These are phyloP conservation scores for Magnaporthiopsis poae DNA, from an alignment of 2,329 filamentous ascomycete genomes.

Conservation along the genomic window DNA sequence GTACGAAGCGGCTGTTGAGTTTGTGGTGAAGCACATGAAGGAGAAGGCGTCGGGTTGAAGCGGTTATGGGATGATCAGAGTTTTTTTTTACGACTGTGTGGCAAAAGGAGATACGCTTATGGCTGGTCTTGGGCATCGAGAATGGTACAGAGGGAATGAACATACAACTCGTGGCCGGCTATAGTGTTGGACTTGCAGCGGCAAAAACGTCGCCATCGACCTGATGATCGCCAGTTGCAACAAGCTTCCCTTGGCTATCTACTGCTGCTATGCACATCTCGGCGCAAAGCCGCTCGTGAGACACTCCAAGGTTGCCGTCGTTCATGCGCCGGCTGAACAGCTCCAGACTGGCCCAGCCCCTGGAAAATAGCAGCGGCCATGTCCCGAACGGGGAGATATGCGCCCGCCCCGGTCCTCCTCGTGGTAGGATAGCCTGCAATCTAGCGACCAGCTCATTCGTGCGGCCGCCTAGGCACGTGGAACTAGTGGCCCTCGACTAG, in stretches of 20 bases:
- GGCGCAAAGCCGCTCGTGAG: conserved; percentile 30
- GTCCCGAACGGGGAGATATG: conserved; percentile 47
- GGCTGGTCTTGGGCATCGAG: no score
- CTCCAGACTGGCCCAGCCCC: conserved; percentile 51
- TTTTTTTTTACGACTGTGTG: no score
- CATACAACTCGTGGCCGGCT: no score
- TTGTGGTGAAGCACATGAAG: conserved; percentile 37
- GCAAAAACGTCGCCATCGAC: no score
- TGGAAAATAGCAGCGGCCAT: conserved; percentile 43
- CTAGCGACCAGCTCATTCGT: conserved; percentile 55
- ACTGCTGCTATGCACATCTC: no score
- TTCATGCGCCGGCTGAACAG: conserved; percentile 45
- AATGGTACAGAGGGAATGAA: no score
- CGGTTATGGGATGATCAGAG: no score
- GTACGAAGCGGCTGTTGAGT: conserved; percentile 52
- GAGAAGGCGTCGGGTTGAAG: conserved; percentile 16
- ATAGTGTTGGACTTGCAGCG: no score
- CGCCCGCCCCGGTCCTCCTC: conserved; percentile 38
- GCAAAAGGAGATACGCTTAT: no score
- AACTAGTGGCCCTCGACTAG: conserved; percentile 41
- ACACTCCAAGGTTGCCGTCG: conserved; percentile 28
- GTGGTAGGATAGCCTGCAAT: conserved; percentile 50
- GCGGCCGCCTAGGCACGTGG: conserved; percentile 41
- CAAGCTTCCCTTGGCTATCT: no score
- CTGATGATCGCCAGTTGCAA: no score